phyloP scores from a whole-genome alignment of 192 early-diverging fungal species.

The Rhizophlyctis rosea region DNA sequence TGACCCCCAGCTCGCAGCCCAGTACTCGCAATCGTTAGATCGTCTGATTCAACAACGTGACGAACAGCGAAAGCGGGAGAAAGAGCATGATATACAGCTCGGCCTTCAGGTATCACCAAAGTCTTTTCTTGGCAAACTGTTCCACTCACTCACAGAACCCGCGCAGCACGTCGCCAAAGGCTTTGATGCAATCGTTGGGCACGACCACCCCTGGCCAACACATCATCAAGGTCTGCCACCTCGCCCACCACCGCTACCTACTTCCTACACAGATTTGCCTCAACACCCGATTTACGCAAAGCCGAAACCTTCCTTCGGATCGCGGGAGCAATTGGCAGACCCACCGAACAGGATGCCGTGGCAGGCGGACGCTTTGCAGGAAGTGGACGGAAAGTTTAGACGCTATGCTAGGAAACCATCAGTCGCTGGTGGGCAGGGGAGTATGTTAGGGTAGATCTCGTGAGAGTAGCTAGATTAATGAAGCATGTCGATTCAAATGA shows the following conservation, averaged over 20 bases:
- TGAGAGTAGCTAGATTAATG: too few species aligned
- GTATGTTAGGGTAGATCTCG: too few species aligned
- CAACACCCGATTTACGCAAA: not conserved
- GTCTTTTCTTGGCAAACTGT: not conserved
- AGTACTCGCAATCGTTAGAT: not conserved
- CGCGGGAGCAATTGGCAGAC: not conserved
- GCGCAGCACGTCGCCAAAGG: not conserved
- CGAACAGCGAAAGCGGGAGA: not conserved
- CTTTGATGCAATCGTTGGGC: not conserved
- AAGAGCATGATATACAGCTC: not conserved
- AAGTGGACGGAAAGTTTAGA: not conserved
- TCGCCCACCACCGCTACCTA: not conserved
- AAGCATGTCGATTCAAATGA: too few species aligned
- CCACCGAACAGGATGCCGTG: not conserved
- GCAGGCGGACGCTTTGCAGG: not conserved
- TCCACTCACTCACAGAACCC: not conserved
- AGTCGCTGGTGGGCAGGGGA: too few species aligned
- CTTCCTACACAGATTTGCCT: too few species aligned
- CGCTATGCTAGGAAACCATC: not conserved
- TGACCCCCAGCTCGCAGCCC: not conserved
- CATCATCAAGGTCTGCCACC: not conserved
- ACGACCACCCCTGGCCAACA: conserved; percentile 1
- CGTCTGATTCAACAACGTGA: not conserved
- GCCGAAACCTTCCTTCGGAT: not conserved
- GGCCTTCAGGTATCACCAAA: not conserved